Conservation (phyloP, 164 flowering plant species). For the Chloranthus sessilifolius region DNA sequence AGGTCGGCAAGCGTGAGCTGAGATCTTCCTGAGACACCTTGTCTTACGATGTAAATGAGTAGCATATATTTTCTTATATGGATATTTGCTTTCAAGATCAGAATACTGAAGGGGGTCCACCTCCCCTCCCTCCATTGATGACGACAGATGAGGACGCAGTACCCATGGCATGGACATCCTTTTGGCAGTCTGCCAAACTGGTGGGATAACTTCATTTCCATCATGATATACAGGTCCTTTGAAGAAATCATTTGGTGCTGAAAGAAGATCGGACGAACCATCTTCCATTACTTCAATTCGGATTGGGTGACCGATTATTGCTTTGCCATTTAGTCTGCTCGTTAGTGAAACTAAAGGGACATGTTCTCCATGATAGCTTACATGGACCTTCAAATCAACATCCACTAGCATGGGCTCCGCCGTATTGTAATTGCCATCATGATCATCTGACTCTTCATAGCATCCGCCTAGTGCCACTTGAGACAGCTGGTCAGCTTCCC, state of each 20-base stretch:
- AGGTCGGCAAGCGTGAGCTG: constrained; percentile 22
- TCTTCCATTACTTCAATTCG: constrained; percentile 58
- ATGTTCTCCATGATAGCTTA: constrained; percentile 54
- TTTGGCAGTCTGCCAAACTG: constrained; percentile 86
- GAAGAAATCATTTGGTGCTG: constrained; percentile 25
- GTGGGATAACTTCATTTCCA: constrained; percentile 35
- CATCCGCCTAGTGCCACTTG: constrained; percentile 34
- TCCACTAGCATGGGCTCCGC: constrained; percentile 46
- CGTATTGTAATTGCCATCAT: constrained; percentile 28
- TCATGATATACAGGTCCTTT: constrained; percentile 32
- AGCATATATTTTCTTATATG: constrained; percentile 22
- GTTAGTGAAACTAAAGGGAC: constrained; percentile 77
- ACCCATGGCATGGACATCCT: constrained; percentile 75
- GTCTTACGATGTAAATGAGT: constrained; percentile 23
- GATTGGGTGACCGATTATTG: constrained; percentile 85
- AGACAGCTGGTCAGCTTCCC: constrained; percentile 30
- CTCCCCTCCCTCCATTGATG: constrained; percentile 40
- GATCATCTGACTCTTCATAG: constrained; percentile 43
- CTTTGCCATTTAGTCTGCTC: constrained; percentile 74
- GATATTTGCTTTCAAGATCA: constrained; percentile 30
- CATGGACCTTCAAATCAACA: constrained; percentile 72
- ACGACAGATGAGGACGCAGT: constrained; percentile 54
- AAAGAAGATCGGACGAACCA: constrained; percentile 41
- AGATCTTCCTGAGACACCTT: constrained; percentile 20
- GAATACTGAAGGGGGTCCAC: constrained; percentile 24